Base-by-base conservation (phyloP, 176 grass and related monocot genomes). In the Olyra latifolia region DNA sequence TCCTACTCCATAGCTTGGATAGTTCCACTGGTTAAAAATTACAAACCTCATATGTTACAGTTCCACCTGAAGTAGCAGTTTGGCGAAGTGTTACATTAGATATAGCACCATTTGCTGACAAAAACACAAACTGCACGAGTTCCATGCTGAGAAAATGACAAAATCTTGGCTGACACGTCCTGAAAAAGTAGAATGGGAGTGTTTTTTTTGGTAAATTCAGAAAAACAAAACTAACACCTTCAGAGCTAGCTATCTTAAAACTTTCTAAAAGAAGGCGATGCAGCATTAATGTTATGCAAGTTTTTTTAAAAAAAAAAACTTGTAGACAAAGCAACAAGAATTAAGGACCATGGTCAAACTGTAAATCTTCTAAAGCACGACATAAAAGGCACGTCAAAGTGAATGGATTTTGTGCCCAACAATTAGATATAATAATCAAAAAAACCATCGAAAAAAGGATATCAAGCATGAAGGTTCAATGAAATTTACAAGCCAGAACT, bases 1-100 rank as follows among this genome's bases (percentile, higher is more conserved):
- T 24, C 32, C 3, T 76, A 66, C 20, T 40, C 8, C 13, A 77
- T 24, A 48, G 29, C 16, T 55, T 35, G 32, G 4, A 35, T 3
- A 35, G 32, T 35, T 86, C 41, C 5, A 50, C 43, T 42, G 53
- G 29, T 35, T 78, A 42, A 63, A 79, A 63, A n/a, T 58, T 58
- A 86, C 84, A 84, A 59, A 95, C 93, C 97, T 99, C 97, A 5
- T 99, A 99, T 83, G 97, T 93, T 84, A 99, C 97, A 68, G 97
- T 99, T 86, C 97, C 97, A 80, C 97, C 97, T 63, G 93, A 99
- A 61, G 93, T 93, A 87, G 90, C 91, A 49, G 97, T 86, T 84
- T 96, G 97, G 50, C 91, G 79, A 81, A 99, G 97, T 17, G 97
- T 99, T 44, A 96, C 97, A 74, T 99, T 95, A 77, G 97, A 96